Evolutionary conservation across 2,329 filamentous ascomycete genomes (phyloP).

Genomic region (Colletotrichum spaethianum): DNA sequence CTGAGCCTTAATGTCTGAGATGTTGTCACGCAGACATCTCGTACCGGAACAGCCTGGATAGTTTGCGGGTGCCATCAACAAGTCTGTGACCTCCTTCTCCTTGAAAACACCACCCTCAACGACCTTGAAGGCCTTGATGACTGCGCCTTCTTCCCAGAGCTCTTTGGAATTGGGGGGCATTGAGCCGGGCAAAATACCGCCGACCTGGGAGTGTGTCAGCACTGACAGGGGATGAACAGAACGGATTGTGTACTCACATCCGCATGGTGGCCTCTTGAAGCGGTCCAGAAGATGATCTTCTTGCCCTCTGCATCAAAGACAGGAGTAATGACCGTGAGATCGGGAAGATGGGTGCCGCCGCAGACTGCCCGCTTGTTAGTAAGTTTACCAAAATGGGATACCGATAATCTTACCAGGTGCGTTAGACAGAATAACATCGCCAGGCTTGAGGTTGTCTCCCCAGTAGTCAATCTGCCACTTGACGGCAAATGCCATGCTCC

Average conservation of each 20-base stretch:
- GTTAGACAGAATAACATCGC: constrained; percentile 56
- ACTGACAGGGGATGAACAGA: not conserved
- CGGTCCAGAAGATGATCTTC: constrained; percentile 62
- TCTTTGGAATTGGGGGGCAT: constrained; percentile 84
- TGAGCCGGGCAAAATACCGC: constrained; percentile 84
- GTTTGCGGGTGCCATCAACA: constrained; percentile 80
- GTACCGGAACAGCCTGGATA: constrained; percentile 85
- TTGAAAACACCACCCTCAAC: constrained; percentile 85
- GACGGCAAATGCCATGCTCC: constrained; percentile 85
- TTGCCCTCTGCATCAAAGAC: constrained; percentile 58
- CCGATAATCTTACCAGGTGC: constrained; percentile 29
- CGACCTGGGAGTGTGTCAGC: constrained; percentile 58
- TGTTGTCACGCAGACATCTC: constrained; percentile 83
- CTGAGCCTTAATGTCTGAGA: constrained; percentile 89
- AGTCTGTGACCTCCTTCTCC: constrained; percentile 80
- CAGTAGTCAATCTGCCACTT: constrained; percentile 75
- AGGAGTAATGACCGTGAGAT: constrained; percentile 55
- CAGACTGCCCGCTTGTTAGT: constrained; percentile 45
- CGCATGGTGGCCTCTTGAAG: constrained; percentile 80
- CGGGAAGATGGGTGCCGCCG: constrained; percentile 56
- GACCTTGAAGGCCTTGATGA: constrained; percentile 77
- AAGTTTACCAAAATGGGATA: not conserved
- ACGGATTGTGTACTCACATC: constrained; percentile 59
- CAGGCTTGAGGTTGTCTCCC: constrained; percentile 59
- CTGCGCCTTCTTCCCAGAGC: constrained; percentile 75